Conservation (phyloP, 345 rosid genomes). For the Isatis tinctoria region DNA sequence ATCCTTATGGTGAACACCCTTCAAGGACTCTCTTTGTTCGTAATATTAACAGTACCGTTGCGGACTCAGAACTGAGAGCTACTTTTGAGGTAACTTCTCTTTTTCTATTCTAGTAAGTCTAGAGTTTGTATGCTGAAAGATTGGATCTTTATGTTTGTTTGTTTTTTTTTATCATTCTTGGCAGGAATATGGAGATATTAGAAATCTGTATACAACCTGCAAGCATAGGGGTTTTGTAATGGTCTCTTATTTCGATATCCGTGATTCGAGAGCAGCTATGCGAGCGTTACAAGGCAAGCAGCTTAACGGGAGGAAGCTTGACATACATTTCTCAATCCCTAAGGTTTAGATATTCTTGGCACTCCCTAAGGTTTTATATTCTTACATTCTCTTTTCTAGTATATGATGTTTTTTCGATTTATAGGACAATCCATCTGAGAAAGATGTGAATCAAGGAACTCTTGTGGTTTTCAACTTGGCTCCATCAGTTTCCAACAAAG, state of each 20-base stretch:
- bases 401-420: not conserved
- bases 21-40: conserved; percentile 78
- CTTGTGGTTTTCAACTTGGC: conserved; percentile 74
- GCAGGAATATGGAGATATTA: conserved; percentile 72
- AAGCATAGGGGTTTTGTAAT: conserved; percentile 81
- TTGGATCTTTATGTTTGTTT: conserved; percentile 3
- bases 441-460: conserved; percentile 81
- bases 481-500: conserved; percentile 70
- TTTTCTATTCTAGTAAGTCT: not conserved
- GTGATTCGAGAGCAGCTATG: conserved; percentile 77
- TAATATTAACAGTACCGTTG: conserved; percentile 71
- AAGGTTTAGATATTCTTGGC: conserved; percentile 39
- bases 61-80: conserved; percentile 53
- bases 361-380: not conserved
- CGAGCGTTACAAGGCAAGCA: conserved; percentile 66
- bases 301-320: conserved; percentile 65
- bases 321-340: conserved; percentile 82
- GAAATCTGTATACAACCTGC: conserved; percentile 74
- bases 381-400: not conserved
- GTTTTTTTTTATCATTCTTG: not conserved
- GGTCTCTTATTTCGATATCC: conserved; percentile 79
- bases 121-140: not conserved
- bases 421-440: conserved; percentile 79
- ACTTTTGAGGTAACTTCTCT: conserved; percentile 55
- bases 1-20: conserved; percentile 81